phyloP scores from a whole-genome alignment of 2,329 filamentous ascomycete genomes.

The Simplicillium sp. region DNA sequence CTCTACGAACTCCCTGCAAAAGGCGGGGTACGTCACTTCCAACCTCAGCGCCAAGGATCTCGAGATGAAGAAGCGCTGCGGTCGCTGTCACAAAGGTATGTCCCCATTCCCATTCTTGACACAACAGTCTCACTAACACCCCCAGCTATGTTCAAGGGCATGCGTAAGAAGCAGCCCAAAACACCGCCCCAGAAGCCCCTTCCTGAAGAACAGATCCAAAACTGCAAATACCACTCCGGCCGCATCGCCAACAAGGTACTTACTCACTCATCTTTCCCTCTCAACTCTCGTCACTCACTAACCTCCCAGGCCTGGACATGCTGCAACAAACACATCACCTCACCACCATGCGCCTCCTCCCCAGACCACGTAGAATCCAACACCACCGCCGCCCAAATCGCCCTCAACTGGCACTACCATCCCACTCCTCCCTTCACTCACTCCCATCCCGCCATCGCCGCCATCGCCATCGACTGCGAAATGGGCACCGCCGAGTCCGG shows the following conservation, averaged over 20 bases:
- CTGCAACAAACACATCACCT: slow-evolving; percentile 13
- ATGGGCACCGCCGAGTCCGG: slow-evolving; percentile 36
- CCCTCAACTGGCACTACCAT: slow-evolving; percentile 15
- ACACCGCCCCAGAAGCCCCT: background rate
- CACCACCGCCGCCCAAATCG: slow-evolving; percentile 16
- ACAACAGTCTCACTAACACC: background rate
- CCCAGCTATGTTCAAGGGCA: too few relatives aligned
- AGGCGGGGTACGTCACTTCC: slow-evolving; percentile 17
- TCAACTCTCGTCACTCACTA: slow-evolving; percentile 2
- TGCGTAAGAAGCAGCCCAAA: background rate
- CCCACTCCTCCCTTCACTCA: slow-evolving; percentile 8
- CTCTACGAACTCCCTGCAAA: slow-evolving; percentile 10
- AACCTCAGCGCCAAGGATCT: slow-evolving; percentile 14
- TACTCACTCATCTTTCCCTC: background rate
- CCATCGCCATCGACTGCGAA: slow-evolving; percentile 44
- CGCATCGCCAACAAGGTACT: slow-evolving; percentile 16
- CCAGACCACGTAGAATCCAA: slow-evolving; percentile 14
- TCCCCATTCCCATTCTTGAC: background rate
- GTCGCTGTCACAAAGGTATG: slow-evolving; percentile 15
- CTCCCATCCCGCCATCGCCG: slow-evolving; percentile 6
- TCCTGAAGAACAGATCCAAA: slow-evolving; percentile 5
- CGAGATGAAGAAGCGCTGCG: slow-evolving; percentile 20
- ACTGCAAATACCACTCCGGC: slow-evolving; percentile 19
- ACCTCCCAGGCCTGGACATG: slow-evolving; percentile 18
- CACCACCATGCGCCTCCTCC: slow-evolving; percentile 15